phyloP scores from a whole-genome alignment of 192 early-diverging fungal species.

The Mortierella claussenii region DNA sequence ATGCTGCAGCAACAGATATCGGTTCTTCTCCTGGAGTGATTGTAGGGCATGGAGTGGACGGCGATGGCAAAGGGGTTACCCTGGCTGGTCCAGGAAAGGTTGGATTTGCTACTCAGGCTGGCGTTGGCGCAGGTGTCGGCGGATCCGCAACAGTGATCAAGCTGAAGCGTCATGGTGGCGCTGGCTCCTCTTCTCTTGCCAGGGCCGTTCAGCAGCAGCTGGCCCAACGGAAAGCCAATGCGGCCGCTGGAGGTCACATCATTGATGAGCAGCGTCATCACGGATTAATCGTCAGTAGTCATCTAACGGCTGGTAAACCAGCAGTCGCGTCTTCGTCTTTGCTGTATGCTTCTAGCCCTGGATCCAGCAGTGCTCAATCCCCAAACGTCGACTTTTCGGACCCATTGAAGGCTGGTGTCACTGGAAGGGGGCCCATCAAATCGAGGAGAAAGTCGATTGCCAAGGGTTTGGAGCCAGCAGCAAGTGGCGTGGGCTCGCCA shows the following conservation, averaged over 20 bases:
- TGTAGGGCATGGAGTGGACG: not conserved
- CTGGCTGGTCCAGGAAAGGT: constrained; percentile 17
- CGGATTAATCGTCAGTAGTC: constrained; percentile 10
- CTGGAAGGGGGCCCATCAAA: constrained; percentile 47
- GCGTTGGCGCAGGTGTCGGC: constrained; percentile 4
- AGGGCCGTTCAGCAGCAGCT: constrained; percentile 66
- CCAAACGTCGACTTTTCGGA: constrained; percentile 31
- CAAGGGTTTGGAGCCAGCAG: constrained; percentile 37
- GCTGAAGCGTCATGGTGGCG: constrained; percentile 56
- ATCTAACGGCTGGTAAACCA: constrained; percentile 3
- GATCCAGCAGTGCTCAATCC: constrained; percentile 26
- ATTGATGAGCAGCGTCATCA: constrained; percentile 27
- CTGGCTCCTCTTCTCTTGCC: constrained; percentile 62
- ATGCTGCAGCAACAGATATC: constrained; percentile 2
- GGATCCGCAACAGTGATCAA: constrained; percentile 32
- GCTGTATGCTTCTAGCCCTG: constrained; percentile 7
- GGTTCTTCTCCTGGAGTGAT: not conserved
- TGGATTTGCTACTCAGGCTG: not conserved
- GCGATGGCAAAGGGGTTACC: not conserved
- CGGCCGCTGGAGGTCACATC: constrained; percentile 13
- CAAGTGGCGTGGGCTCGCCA: constrained; percentile 22
- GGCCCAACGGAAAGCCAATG: constrained; percentile 47
- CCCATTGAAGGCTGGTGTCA: constrained; percentile 38
- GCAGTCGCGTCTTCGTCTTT: not conserved
- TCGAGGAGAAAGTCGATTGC: constrained; percentile 50